Conservation (phyloP, 257 asterid genomes). For the Solanum chiquidenum region DNA sequence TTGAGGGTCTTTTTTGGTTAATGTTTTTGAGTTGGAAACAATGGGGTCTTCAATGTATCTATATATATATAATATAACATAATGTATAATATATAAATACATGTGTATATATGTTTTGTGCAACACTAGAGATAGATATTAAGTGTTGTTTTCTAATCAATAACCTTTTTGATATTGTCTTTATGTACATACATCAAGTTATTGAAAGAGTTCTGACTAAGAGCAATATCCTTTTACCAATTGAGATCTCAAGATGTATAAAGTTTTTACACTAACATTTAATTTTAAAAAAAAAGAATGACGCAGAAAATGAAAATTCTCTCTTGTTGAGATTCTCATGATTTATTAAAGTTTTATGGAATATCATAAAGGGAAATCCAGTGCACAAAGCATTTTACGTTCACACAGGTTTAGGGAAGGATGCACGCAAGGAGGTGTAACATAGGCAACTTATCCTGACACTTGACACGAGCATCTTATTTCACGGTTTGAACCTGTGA, state of each 20-base stretch:
- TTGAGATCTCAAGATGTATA: not conserved
- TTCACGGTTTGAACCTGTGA: not conserved
- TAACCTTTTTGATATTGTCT: not conserved
- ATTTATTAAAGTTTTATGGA: not conserved
- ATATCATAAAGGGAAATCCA: not conserved
- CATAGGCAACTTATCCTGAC: not conserved
- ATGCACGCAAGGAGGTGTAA: not conserved
- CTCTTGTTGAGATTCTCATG: not conserved
- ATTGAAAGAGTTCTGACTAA: not conserved
- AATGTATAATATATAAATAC: not conserved
- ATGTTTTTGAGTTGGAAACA: not conserved
- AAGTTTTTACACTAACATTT: not conserved
- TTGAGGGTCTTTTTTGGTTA: not conserved
- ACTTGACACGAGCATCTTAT: not conserved
- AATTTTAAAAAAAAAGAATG: not conserved
- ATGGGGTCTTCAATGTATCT: not conserved
- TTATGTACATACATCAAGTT: not conserved
- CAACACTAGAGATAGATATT: not conserved
- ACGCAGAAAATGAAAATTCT: not conserved
- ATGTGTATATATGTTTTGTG: not conserved
- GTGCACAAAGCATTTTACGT: not conserved
- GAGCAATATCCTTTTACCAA: not conserved
- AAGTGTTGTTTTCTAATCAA: not conserved
- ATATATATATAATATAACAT: not conserved
- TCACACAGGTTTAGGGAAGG: not conserved